Evolutionary conservation across 768 basidiomycete species (phyloP), one percentile per base, ranked within the genome.

Genomic region (Amanita pseudoporphyria): DNA sequence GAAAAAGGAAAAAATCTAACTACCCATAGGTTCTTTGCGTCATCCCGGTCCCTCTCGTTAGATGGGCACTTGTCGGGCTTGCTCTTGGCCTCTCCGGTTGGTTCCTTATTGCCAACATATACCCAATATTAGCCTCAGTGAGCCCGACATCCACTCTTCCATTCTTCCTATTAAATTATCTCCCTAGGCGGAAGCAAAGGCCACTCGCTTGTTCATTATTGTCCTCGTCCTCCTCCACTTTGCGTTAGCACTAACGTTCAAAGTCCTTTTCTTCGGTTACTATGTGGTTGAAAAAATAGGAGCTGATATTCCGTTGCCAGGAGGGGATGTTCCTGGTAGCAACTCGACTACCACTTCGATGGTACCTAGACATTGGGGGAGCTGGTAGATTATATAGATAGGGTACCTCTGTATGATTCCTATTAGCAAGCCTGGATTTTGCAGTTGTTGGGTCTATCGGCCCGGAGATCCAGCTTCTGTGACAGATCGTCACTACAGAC

Each of bases 121-220:
- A 96, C 57, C 95, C 95, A 3, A 77, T 96, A 46, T 80, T 98
- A 24, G 81, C 87, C 31, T 76, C 80, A 7, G 92, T 94, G 57
- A 57, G 86, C 72, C 47, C 16, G 42, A 14, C 28, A 37, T 19
- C 18, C 13, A 7, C 51, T 46, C 6, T 16, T 47, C 42, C 48
- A 12, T 31, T 18, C 13, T 40, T 51, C 1, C 13, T 36, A 18
- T 26, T 47, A 37, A 40, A 26, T 14, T 38, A 1, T 9, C 16
- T 50, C 2, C 18, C 14, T 55, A 91, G 87, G 88, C 88, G 51
- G 92, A 91, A 68, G 82, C 84, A 55, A 95, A 86, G 66, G 79
- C 87, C 7, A 83, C 86, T 0, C 82, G 92, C 18, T 78, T 95
- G 5, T 64, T 97, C 21, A 84, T 96, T 57, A 69, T 96, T 42